Evolutionary conservation across 108 stramenopile species (phyloP).

Genomic region (Bacterosira constricta): DNA sequence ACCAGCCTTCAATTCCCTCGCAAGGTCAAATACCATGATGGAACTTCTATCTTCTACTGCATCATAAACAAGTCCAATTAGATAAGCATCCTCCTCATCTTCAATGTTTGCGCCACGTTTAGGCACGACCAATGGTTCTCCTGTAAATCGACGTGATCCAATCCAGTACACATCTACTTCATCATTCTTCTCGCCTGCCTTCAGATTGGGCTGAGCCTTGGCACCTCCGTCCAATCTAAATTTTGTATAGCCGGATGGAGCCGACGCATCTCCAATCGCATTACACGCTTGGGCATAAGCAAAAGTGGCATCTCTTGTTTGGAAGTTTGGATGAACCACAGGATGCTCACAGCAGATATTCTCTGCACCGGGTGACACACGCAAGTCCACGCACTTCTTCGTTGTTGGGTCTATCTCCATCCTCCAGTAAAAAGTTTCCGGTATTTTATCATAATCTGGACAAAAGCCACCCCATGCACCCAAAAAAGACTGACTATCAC

Average conservation of each 20-base stretch:
- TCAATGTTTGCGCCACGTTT: slow-evolving; percentile 45
- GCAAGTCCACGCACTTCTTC: slow-evolving; percentile 38
- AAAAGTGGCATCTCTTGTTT: slow-evolving; percentile 40
- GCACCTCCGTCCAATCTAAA: slow-evolving; percentile 10
- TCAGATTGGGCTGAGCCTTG: slow-evolving; percentile 6
- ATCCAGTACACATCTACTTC: slow-evolving; percentile 62
- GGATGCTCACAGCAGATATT: slow-evolving; percentile 60
- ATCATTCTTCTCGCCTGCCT: slow-evolving; percentile 40
- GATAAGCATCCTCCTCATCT: slow-evolving; percentile 53
- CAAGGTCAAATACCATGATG: slow-evolving; percentile 59
- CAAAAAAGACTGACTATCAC: slow-evolving; percentile 60
- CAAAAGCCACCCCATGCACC: slow-evolving; percentile 76
- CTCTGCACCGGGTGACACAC: slow-evolving; percentile 48
- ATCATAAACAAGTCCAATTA: slow-evolving; percentile 61
- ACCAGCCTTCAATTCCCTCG: slow-evolving; percentile 53
- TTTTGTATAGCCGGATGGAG: slow-evolving; percentile 54
- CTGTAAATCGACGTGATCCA: slow-evolving; percentile 51
- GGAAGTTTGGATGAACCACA: slow-evolving; percentile 60
- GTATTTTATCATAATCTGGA: slow-evolving; percentile 54
- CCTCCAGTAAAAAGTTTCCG: slow-evolving; percentile 55
- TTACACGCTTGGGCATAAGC: slow-evolving; percentile 56
- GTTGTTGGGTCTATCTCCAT: slow-evolving; percentile 56
- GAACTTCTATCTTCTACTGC: slow-evolving; percentile 41
- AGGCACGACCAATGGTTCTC: slow-evolving; percentile 62
- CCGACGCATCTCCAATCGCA: slow-evolving; percentile 52